Evolutionary conservation across 2,329 filamentous ascomycete species (phyloP).

Genomic region (Escovopsis sp.): DNA sequence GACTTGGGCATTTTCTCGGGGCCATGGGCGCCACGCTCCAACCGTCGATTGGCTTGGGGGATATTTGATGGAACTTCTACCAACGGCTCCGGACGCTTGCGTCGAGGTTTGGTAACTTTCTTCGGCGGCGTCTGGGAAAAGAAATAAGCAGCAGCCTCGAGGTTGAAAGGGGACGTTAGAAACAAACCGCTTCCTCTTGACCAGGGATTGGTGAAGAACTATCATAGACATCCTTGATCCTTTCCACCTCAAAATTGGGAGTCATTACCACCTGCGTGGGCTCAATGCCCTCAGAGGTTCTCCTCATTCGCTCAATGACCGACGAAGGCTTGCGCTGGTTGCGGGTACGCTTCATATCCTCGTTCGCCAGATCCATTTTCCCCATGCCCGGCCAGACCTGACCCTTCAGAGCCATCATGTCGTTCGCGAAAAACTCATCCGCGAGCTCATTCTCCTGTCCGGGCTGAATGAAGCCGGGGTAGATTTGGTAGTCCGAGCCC

Average conservation of each 20-base stretch:
- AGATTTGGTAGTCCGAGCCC: conserved; percentile 13
- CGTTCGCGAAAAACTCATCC: conserved; percentile 15
- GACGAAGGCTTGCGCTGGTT: conserved; percentile 68
- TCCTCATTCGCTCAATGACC: conserved; percentile 51
- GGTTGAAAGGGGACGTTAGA: neutral
- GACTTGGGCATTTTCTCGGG: conserved; percentile 9
- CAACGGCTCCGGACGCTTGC: conserved; percentile 18
- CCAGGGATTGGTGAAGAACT: conserved; percentile 33
- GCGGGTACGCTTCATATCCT: conserved; percentile 56
- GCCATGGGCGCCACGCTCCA: conserved; percentile 8
- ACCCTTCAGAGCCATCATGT: conserved; percentile 45
- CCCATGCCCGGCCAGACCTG: conserved; percentile 65
- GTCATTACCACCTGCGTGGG: conserved; percentile 52
- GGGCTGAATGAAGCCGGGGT: conserved; percentile 14
- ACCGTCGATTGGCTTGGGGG: conserved; percentile 13
- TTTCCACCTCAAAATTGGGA: conserved; percentile 32
- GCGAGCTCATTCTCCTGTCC: conserved; percentile 15
- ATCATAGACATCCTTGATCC: conserved; percentile 44
- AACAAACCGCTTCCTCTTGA: conserved; percentile 29
- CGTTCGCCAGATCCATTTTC: conserved; percentile 66
- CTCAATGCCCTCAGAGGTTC: conserved; percentile 47
- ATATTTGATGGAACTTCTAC: conserved; percentile 21
- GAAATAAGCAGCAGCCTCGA: neutral
- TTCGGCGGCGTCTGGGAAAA: conserved; percentile 14
- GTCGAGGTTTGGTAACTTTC: conserved; percentile 16